A percentile compares a stretch with the other conserved stretches of the same genome.
phyloP scores from a whole-genome alignment of 441 rosid genomes.

The Arabidopsis hybrid region DNA sequence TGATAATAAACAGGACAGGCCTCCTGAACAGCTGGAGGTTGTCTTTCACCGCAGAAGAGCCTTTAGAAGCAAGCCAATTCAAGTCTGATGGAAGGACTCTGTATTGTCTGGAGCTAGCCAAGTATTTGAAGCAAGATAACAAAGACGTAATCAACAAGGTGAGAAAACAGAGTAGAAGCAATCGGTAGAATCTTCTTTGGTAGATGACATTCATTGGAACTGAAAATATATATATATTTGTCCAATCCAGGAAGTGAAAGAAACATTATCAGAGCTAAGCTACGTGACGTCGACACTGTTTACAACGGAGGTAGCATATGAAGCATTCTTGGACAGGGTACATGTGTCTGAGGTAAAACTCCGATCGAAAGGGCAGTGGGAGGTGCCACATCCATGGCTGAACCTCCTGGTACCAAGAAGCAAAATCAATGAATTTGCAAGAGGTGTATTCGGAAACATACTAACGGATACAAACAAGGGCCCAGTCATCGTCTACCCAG shows the following conservation, averaged over 20 bases:
- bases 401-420: conserved; percentile 88
- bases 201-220: conserved; percentile 7
- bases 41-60: conserved; percentile 81
- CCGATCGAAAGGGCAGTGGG: conserved; percentile 90
- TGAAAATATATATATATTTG: conserved; percentile 4
- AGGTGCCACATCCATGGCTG: conserved; percentile 98
- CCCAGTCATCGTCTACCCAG: conserved; percentile 91
- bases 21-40: conserved; percentile 84
- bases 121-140: conserved; percentile 60
- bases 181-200: neutral
- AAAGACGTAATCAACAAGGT: conserved; percentile 62
- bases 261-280: conserved; percentile 62
- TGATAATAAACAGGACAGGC: conserved; percentile 81
- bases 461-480: conserved; percentile 92
- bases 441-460: conserved; percentile 78
- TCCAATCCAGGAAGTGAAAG: conserved; percentile 68
- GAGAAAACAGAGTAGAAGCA: conserved; percentile 34
- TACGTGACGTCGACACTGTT: conserved; percentile 80
- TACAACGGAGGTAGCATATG: conserved; percentile 73
- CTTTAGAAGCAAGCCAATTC: conserved; percentile 77
- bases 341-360: conserved; percentile 84
- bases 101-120: conserved; percentile 88
- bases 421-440: conserved; percentile 70
- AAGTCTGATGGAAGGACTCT: conserved; percentile 78
- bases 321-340: conserved; percentile 90